phyloP scores from a whole-genome alignment of 495 filamentous ascomycete species.

The Chaetomium cochliodes region DNA sequence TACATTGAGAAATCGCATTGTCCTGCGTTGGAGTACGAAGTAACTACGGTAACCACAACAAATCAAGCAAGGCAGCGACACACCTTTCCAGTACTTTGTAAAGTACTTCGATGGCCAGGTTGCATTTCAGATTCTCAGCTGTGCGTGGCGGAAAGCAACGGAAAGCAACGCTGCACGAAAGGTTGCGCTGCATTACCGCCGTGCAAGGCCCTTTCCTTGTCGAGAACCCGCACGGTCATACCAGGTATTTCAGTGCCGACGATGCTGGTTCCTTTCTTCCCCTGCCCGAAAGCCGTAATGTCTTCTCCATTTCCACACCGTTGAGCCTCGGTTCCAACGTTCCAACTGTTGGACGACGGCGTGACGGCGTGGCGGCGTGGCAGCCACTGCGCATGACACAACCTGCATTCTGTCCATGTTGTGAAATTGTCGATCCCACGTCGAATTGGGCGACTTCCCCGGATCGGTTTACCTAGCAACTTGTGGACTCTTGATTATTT shows the following conservation, averaged over 20 bases:
- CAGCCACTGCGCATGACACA: slow-evolving; percentile 24
- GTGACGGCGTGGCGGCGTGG: too few species aligned
- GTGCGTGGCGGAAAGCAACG: slow-evolving; percentile 11
- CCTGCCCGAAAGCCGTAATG: not conserved
- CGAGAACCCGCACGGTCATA: slow-evolving; percentile 2
- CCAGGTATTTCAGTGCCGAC: not conserved
- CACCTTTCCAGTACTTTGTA: not conserved
- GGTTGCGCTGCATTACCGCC: slow-evolving; percentile 5
- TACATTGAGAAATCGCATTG: too few species aligned
- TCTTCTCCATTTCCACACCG: slow-evolving; percentile 22
- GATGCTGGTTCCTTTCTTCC: not conserved
- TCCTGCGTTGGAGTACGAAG: too few species aligned
- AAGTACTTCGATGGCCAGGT: slow-evolving; percentile 2
- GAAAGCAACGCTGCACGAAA: slow-evolving; percentile 16
- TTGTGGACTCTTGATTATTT: not conserved
- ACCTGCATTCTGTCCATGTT: not conserved
- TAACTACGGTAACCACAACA: too few species aligned
- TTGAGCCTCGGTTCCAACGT: slow-evolving; percentile 19
- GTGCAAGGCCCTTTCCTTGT: not conserved
- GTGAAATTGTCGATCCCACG: not conserved
- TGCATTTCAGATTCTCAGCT: slow-evolving; percentile 12
- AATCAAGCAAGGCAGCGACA: not conserved
- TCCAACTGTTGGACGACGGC: slow-evolving; percentile 5
- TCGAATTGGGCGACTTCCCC: not conserved
- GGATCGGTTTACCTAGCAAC: slow-evolving; percentile 6